Conservation (phyloP, 73 alveolate genomes). For the Stentor roeselii region DNA sequence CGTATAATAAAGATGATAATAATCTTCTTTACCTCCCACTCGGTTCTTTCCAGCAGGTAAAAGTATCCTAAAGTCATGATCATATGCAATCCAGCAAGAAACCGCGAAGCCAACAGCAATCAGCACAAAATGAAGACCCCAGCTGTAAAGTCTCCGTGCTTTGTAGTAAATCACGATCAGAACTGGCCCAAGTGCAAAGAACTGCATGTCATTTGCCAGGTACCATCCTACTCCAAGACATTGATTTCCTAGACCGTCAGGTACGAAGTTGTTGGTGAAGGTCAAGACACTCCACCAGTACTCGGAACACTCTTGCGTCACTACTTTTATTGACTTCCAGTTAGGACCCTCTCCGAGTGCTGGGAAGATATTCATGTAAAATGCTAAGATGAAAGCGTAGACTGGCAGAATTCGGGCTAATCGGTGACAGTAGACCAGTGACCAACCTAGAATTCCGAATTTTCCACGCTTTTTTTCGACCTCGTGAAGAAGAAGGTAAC, state of each 20-base stretch:
- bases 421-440: neutral
- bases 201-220: conserved; percentile 29
- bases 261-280: conserved; percentile 37
- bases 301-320: conserved; percentile 16
- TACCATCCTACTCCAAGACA: conserved; percentile 33
- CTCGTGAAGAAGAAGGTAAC: neutral
- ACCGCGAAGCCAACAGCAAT: neutral
- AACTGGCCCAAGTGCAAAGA: neutral
- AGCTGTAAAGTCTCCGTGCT: neutral
- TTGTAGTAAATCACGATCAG: conserved; percentile 4
- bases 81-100: neutral
- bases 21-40: neutral
- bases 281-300: conserved; percentile 45
- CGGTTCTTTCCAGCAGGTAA: neutral
- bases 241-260: conserved; percentile 14
- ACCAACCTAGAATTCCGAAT: neutral
- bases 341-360: neutral
- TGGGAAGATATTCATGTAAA: neutral
- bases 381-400: neutral
- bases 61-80: neutral
- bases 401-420: neutral
- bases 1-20: neutral
- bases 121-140: neutral
- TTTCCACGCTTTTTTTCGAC: neutral
- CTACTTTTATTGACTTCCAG: neutral